Percentiles rank a stretch among this genome's conserved stretches.
Conservation (phyloP, 2,329 filamentous ascomycete species). For the Claviceps pazoutovae region DNA sequence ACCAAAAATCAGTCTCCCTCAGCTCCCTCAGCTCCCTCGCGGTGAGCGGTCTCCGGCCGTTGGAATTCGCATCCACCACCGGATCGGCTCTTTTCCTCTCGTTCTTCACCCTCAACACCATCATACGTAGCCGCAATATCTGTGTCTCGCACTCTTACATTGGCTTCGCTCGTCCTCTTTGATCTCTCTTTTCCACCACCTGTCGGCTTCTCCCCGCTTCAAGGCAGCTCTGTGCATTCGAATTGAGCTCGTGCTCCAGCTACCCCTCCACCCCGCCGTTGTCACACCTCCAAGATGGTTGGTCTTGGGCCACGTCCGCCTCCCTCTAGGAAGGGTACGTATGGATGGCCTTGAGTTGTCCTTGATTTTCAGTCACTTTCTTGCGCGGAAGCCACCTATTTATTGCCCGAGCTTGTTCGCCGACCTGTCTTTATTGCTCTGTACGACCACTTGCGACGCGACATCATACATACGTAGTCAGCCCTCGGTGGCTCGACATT, state of each 20-base stretch:
- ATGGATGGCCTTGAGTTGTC: slow-evolving; percentile 3
- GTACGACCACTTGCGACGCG: neutral
- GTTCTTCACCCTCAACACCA: neutral
- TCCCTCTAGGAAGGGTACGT: slow-evolving; percentile 53
- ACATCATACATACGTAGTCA: slow-evolving; percentile 1
- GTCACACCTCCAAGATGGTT: slow-evolving; percentile 29
- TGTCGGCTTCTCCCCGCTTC: neutral
- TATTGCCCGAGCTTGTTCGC: neutral
- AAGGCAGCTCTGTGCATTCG: slow-evolving; percentile 1
- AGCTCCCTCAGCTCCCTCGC: neutral
- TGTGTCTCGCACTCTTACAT: neutral
- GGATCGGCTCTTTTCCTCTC: neutral
- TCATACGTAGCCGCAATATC: neutral
- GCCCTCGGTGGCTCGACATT: neutral
- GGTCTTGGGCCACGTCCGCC: slow-evolving; percentile 36
- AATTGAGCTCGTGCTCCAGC: slow-evolving; percentile 6
- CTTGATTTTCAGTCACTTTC: neutral
- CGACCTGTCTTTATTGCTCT: neutral
- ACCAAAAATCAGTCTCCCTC: neutral
- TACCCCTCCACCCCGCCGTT: slow-evolving; percentile 25
- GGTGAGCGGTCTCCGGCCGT: neutral
- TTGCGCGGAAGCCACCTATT: neutral
- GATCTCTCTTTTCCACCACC: neutral
- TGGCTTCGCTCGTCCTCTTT: neutral
- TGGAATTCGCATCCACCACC: neutral